A percentile compares a stretch with the other conserved stretches of the same genome.
phyloP scores from a whole-genome alignment of 805 yeast genomes.

The Metschnikowia noctiluminum region DNA sequence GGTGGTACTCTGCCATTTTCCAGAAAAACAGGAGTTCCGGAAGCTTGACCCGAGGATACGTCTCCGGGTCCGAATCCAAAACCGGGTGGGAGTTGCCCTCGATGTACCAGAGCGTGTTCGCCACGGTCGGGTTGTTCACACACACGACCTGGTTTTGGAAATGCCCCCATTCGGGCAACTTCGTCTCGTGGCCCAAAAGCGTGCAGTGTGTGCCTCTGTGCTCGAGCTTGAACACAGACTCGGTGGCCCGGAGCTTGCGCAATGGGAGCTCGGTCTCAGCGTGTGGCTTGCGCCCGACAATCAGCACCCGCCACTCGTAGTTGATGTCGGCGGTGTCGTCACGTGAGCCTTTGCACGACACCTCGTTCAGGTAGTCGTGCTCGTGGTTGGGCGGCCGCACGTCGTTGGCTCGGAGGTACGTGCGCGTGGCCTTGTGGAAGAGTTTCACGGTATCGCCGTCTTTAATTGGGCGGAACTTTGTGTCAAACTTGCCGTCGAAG shows the following conservation, averaged over 20 bases:
- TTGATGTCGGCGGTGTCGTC: slow-evolving; percentile 58
- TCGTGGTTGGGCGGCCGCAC: slow-evolving; percentile 84
- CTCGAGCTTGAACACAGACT: slow-evolving; percentile 64
- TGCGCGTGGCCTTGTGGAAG: slow-evolving; percentile 67
- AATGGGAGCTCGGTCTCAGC: slow-evolving; percentile 32
- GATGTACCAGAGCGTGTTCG: slow-evolving; percentile 70
- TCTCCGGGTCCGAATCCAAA: slow-evolving; percentile 22
- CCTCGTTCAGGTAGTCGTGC: slow-evolving; percentile 86
- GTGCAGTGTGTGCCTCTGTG: slow-evolving; percentile 69
- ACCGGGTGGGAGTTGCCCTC: slow-evolving; percentile 63
- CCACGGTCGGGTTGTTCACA: slow-evolving; percentile 64
- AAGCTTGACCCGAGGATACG: slow-evolving; percentile 22
- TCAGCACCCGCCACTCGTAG: slow-evolving; percentile 66
- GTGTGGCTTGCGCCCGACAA: slow-evolving; percentile 33
- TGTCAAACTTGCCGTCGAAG: slow-evolving; percentile 38
- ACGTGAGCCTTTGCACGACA: slow-evolving; percentile 64
- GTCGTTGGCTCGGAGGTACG: slow-evolving; percentile 67
- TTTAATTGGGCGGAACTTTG: slow-evolving; percentile 34
- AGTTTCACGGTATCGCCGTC: slow-evolving; percentile 60
- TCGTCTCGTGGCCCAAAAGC: slow-evolving; percentile 67
- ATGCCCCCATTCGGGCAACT: slow-evolving; percentile 82
- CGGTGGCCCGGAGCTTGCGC: slow-evolving; percentile 49
- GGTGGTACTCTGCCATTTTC: slow-evolving; percentile 55
- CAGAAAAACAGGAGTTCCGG: slow-evolving; percentile 41
- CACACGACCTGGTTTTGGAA: slow-evolving; percentile 88